phyloP scores from a whole-genome alignment of 2,329 filamentous ascomycete genomes.

The Grosmannia huntii region DNA sequence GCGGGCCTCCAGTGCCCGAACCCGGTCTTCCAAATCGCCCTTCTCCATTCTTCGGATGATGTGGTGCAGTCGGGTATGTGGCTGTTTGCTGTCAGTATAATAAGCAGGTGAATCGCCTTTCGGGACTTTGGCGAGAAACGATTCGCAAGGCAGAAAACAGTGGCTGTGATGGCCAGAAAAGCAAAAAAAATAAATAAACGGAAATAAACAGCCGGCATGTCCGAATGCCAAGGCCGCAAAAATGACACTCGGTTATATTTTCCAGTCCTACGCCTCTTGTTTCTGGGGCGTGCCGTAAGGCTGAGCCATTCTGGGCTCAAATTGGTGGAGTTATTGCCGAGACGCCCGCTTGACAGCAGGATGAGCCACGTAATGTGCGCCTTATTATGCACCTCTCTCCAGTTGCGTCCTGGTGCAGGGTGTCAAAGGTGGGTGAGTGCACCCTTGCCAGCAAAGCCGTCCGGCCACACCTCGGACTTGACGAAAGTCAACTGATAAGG shows the following conservation, averaged over 20 bases:
- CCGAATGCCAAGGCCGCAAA: too few species aligned
- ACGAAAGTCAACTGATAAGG: not conserved
- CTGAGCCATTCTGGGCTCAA: not conserved
- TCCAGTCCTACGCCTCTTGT: too few species aligned
- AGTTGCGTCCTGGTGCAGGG: not conserved
- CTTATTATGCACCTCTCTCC: not conserved
- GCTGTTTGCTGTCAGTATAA: not conserved
- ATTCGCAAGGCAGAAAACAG: not conserved
- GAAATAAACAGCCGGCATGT: too few species aligned
- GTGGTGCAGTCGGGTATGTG: not conserved
- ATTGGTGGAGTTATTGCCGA: not conserved
- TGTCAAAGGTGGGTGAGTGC: not conserved
- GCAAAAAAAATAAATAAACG: too few species aligned
- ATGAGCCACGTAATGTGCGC: not conserved
- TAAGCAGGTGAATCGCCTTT: not conserved
- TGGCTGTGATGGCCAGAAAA: too few species aligned
- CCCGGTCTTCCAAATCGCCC: not conserved
- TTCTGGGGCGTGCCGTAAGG: too few species aligned
- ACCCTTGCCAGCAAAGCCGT: not conserved
- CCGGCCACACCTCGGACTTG: too few species aligned
- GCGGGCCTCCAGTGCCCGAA: not conserved
- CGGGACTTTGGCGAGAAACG: not conserved
- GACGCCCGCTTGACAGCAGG: not conserved
- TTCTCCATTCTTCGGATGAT: not conserved
- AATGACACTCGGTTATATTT: too few species aligned